Evolutionary conservation across 2,329 filamentous ascomycete genomes (phyloP), one percentile per base, ranked within the genome.

Genomic region (Pestalotiopsis sp.): DNA sequence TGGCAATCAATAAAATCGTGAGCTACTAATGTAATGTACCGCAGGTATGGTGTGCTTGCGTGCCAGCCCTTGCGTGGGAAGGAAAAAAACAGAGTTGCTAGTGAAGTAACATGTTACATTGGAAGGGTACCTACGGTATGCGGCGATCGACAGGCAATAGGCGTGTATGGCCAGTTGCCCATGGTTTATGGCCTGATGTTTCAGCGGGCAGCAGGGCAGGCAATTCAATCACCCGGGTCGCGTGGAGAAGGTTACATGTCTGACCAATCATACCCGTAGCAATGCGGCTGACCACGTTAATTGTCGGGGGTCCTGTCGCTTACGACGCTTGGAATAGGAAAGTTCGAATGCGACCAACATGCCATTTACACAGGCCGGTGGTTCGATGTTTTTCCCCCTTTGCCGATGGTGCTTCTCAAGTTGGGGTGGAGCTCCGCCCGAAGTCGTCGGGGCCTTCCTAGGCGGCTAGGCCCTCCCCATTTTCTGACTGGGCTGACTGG

Each of bases 271-370:
- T 7, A 27, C 20, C 14, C 17, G 36, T 14, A 13, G 6, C n/a
- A 64, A 49, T 20, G n/a, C 36, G 45, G 61, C n/a, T 64, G 45
- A 64, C 39, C 5, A 17, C 27, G 9, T 27, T 27, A 41, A 17
- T 49, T 25, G n/a, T 27, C 25, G n/a, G n/a, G 20, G 17, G 13
- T 49, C n/a, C 17, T 12, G 59, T 62, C 59, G 59, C 59, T 39
- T 41, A 12, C 59, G 27, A 62, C 59, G 59, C 59, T 39, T 62
- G 59, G 36, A 62, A 38, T 62, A 62, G 59, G 59, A 36, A 62
- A 62, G 59, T 62, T 62, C 59, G 17, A 52, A 62, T 62, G 59
- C 61, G 39, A 4, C 61, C n/a, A 64, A 64, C 38, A 64, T n/a
- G 61, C 38, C 61, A 64, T 64, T 39, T 14, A 31, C 27, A 45